phyloP scores from a whole-genome alignment of 441 rosid species.

The Jatropha podagrica region DNA sequence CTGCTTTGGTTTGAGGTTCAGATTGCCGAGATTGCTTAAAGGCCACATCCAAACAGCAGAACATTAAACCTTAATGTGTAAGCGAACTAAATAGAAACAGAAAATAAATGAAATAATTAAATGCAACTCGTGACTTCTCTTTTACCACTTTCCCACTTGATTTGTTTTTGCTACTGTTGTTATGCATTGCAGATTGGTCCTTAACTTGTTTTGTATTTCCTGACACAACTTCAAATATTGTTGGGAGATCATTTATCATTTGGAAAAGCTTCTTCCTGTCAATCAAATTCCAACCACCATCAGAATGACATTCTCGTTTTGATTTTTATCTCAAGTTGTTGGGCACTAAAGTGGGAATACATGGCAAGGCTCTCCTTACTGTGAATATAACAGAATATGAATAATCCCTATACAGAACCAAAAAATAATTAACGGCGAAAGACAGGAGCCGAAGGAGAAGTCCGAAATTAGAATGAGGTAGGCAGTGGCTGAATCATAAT shows the following conservation, averaged over 20 bases:
- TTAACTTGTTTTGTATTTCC: slow-evolving; percentile 68
- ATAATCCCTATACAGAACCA: background rate
- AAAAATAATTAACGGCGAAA: background rate
- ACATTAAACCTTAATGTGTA: slow-evolving; percentile 1
- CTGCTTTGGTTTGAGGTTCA: slow-evolving; percentile 52
- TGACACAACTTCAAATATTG: slow-evolving; percentile 81
- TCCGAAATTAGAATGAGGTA: background rate
- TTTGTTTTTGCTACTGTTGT: slow-evolving; percentile 66
- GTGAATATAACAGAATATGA: background rate
- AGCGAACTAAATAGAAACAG: background rate
- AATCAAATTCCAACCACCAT: slow-evolving; percentile 21
- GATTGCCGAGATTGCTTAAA: slow-evolving; percentile 50
- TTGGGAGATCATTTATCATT: slow-evolving; percentile 84
- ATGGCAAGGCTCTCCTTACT: background rate
- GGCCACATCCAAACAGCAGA: slow-evolving; percentile 21
- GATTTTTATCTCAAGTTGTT: background rate
- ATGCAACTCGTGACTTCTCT: slow-evolving; percentile 14
- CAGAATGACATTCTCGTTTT: slow-evolving; percentile 12
- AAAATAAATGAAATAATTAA: background rate
- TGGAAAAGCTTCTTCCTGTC: slow-evolving; percentile 90
- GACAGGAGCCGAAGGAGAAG: background rate
- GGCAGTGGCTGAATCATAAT: background rate
- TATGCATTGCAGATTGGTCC: slow-evolving; percentile 62
- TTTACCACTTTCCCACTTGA: slow-evolving; percentile 63
- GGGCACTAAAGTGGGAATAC: background rate